These are phyloP conservation scores for Sorghum bicolor DNA, from an alignment of 176 grass and related monocot genomes.

Conservation along the genomic window DNA sequence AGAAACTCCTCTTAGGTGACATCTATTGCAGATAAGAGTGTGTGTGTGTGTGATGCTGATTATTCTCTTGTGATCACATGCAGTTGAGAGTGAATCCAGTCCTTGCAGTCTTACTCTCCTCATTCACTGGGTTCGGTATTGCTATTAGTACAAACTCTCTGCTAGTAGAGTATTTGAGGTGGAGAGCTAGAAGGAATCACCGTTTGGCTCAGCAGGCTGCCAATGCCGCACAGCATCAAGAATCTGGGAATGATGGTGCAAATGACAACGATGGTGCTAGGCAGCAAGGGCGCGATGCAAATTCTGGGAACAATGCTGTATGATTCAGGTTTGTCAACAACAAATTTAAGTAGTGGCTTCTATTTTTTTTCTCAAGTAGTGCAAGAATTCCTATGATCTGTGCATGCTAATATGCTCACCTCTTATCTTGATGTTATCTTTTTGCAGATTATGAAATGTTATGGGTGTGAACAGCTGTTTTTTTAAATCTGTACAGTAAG, in stretches of 20 bases:
- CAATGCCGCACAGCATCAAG: constrained; percentile 22
- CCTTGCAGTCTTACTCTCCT: constrained; percentile 73
- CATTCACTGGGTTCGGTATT: constrained; percentile 94
- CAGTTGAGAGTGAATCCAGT: constrained; percentile 71
- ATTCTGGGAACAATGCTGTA: constrained; percentile 39
- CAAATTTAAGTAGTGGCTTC: neutral
- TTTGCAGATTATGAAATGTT: constrained; percentile 1
- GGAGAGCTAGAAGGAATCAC: constrained; percentile 66
- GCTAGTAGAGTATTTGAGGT: constrained; percentile 72
- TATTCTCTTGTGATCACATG: constrained; percentile 21
- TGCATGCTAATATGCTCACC: neutral
- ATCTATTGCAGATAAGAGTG: constrained; percentile 1
- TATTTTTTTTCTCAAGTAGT: neutral
- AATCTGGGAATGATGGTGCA: constrained; percentile 17
- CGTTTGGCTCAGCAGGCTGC: constrained; percentile 26
- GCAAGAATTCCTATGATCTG: neutral
- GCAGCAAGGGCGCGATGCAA: constrained; percentile 36
- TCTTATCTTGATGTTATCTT: neutral
- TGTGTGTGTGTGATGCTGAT: constrained; percentile 7
- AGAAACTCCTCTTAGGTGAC: constrained; percentile 13
- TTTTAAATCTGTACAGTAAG: constrained; percentile 17
- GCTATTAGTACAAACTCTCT: constrained; percentile 87
- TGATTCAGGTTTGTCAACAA: constrained; percentile 33
- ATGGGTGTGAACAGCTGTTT: constrained; percentile 16
- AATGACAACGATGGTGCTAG: constrained; percentile 21